Evolutionary conservation across 345 rosid genomes (phyloP).

Genomic region (Luvunga scandens): DNA sequence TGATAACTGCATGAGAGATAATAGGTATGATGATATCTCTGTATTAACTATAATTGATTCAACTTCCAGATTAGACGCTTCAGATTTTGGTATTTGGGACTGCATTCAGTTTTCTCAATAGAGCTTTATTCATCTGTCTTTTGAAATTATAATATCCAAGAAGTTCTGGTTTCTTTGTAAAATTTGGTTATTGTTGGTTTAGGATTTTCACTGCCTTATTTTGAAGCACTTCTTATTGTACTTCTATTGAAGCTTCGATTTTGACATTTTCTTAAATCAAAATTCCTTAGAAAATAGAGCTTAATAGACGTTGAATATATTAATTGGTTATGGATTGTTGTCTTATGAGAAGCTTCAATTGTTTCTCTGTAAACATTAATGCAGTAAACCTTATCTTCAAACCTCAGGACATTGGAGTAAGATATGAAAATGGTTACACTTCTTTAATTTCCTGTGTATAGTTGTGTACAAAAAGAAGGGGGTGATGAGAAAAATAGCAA

Average conservation of each 20-base stretch:
- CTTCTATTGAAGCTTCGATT: neutral
- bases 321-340: neutral
- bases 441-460: neutral
- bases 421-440: neutral
- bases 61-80: neutral
- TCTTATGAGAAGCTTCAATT: neutral
- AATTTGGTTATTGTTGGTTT: neutral
- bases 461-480: neutral
- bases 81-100: neutral
- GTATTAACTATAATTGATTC: neutral
- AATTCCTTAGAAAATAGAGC: neutral
- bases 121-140: neutral
- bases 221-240: neutral
- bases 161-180: neutral
- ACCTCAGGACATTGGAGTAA: neutral
- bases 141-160: neutral
- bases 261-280: neutral
- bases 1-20: constrained; percentile 87
- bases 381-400: neutral
- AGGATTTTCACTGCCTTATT: neutral
- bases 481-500: neutral
- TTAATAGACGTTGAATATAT: neutral
- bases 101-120: neutral
- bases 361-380: neutral
- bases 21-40: constrained; percentile 48